A percentile compares a stretch with the other conserved stretches of the same genome.
phyloP scores from a whole-genome alignment of 768 basidiomycete species.

The Mycena capillaripes region DNA sequence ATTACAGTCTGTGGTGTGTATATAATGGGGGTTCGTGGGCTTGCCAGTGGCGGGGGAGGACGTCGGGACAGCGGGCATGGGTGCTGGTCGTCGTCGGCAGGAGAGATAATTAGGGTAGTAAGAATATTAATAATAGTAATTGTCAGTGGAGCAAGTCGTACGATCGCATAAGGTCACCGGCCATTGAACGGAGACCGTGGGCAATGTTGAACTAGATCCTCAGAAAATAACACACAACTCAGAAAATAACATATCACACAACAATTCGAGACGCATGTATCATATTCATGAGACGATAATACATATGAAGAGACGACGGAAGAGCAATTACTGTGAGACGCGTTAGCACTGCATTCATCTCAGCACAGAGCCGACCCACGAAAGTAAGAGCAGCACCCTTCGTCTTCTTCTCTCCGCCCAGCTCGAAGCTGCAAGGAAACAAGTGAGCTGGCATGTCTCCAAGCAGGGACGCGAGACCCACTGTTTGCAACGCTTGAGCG shows the following conservation, averaged over 20 bases:
- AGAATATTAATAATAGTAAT: too few relatives aligned
- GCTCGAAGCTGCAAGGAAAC: conserved; percentile 83
- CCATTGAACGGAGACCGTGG: too few relatives aligned
- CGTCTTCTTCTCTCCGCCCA: conserved; percentile 99
- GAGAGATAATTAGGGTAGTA: background rate
- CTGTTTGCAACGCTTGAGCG: conserved; percentile 99
- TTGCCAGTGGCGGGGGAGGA: conserved; percentile 71
- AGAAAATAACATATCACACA: too few relatives aligned
- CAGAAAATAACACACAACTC: too few relatives aligned
- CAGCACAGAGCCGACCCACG: conserved; percentile 56
- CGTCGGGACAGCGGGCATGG: conserved; percentile 70
- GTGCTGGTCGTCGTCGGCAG: background rate
- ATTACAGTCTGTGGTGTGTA: conserved; percentile 76
- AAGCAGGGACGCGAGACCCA: conserved; percentile 56
- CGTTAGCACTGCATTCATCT: background rate
- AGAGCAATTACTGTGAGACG: conserved; percentile 10
- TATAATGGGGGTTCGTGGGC: conserved; percentile 61
- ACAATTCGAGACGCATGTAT: conserved; percentile 23
- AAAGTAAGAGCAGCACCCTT: conserved; percentile 96
- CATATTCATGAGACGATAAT: conserved; percentile 25
- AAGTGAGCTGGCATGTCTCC: background rate
- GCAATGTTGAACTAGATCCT: too few relatives aligned
- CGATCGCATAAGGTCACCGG: too few relatives aligned
- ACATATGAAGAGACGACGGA: conserved; percentile 2
- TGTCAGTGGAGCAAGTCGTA: too few relatives aligned